A percentile compares a stretch with the other conserved stretches of the same genome.
phyloP scores from a whole-genome alignment of 805 yeast genomes.

The Tanozyma kutaoensis region DNA sequence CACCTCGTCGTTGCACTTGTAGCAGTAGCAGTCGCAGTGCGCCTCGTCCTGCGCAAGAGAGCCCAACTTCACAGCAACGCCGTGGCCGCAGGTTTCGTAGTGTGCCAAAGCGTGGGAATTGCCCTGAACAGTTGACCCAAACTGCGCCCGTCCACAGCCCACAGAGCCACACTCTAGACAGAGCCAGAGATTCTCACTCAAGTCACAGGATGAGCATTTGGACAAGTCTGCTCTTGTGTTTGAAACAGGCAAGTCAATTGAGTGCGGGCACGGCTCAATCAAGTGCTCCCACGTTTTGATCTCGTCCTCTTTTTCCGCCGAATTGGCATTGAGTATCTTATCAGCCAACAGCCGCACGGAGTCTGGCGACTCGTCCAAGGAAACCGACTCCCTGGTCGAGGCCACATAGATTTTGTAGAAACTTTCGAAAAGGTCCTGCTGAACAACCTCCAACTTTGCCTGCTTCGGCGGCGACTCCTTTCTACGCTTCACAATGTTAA shows the following conservation, averaged over 20 bases:
- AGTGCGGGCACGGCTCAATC: conserved; percentile 67
- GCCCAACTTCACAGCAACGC: conserved; percentile 84
- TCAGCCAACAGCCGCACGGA: conserved; percentile 19
- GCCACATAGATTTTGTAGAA: conserved; percentile 27
- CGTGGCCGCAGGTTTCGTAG: conserved; percentile 45
- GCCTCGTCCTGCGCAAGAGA: conserved; percentile 52
- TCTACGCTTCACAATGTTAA: conserved; percentile 42
- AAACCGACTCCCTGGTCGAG: conserved; percentile 11
- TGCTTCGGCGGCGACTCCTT: conserved; percentile 29
- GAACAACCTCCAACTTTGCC: conserved; percentile 55
- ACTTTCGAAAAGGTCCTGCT: conserved; percentile 47
- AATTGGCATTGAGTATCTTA: conserved; percentile 40
- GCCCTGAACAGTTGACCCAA: conserved; percentile 82
- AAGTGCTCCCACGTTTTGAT: conserved; percentile 89
- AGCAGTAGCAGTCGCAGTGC: conserved; percentile 75
- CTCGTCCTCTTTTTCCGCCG: conserved; percentile 50
- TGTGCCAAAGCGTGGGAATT: conserved; percentile 82
- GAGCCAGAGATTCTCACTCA: conserved; percentile 77
- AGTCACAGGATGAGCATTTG: conserved; percentile 45
- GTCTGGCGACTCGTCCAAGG: conserved; percentile 10
- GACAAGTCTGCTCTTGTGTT: conserved; percentile 14
- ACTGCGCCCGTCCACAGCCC: conserved; percentile 92
- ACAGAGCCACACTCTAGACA: conserved; percentile 84
- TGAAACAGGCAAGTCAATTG: conserved; percentile 35
- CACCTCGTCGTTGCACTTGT: conserved; percentile 80